A percentile compares a stretch with the other conserved stretches of the same genome.
These are phyloP conservation scores for Tetracladium marchalianum DNA, from an alignment of 495 filamentous ascomycete genomes.

Conservation along the genomic window DNA sequence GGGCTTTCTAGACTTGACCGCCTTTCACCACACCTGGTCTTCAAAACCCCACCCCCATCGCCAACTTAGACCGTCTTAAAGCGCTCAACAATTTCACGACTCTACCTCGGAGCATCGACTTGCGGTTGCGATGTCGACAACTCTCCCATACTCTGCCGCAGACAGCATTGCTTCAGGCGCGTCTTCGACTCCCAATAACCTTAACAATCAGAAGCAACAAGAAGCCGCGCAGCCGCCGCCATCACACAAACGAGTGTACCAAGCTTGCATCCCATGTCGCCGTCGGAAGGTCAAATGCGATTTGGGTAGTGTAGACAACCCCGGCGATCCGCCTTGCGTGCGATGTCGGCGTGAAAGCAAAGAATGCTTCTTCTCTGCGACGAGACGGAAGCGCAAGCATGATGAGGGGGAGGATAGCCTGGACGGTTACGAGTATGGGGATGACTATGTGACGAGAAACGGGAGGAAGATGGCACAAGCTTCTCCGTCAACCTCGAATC, in stretches of 20 bases:
- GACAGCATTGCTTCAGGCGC: not conserved
- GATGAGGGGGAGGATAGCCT: conserved; percentile 48
- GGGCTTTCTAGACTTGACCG: no score
- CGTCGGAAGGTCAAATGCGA: conserved; percentile 91
- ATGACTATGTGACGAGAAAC: conserved; percentile 45
- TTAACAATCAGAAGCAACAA: conserved; percentile 3
- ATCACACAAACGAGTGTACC: conserved; percentile 67
- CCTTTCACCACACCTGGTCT: no score
- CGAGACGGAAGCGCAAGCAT: conserved; percentile 78
- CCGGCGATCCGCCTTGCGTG: conserved; percentile 79
- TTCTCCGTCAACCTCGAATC: conserved; percentile 13
- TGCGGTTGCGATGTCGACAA: no score
- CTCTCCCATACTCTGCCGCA: no score
- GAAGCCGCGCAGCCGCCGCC: not conserved
- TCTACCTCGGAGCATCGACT: no score
- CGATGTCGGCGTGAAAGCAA: conserved; percentile 89
- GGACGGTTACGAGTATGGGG: conserved; percentile 41
- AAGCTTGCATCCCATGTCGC: conserved; percentile 85
- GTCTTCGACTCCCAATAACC: not conserved
- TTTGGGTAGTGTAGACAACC: conserved; percentile 87
- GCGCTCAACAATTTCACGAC: no score
- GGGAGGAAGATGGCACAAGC: conserved; percentile 38
- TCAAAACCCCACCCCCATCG: no score
- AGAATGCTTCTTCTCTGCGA: conserved; percentile 96
- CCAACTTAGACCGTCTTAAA: no score